These are phyloP conservation scores for Solanum arcanum DNA, from an alignment of 257 asterid species.

Conservation along the genomic window DNA sequence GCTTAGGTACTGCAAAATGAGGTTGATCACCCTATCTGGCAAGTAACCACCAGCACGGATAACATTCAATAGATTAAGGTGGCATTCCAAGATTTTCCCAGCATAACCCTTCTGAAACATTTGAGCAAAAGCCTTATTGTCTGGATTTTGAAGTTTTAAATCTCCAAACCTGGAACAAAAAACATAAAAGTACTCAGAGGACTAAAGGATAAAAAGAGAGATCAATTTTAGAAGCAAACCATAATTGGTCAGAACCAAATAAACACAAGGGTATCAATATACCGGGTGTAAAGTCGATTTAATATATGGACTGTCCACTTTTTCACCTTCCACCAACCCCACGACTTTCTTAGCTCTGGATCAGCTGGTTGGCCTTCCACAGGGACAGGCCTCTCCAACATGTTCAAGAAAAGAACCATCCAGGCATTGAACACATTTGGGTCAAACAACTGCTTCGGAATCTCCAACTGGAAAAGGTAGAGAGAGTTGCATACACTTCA, in stretches of 20 bases:
- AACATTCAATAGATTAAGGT: slow-evolving; percentile 72
- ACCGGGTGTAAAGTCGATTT: slow-evolving; percentile 93
- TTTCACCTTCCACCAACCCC: slow-evolving; percentile 99
- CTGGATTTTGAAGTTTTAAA: slow-evolving; percentile 84
- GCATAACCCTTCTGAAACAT: slow-evolving; percentile 96
- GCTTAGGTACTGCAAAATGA: slow-evolving; percentile 84
- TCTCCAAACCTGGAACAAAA: slow-evolving; percentile 72
- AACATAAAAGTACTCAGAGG: background rate
- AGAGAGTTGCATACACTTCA: background rate
- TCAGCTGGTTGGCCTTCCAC: slow-evolving; percentile 86
- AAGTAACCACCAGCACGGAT: slow-evolving; percentile 87
- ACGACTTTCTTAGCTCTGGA: slow-evolving; percentile 80
- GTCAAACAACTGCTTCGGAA: slow-evolving; percentile 86
- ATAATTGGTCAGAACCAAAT: background rate
- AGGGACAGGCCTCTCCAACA: slow-evolving; percentile 93
- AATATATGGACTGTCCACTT: slow-evolving; percentile 95
- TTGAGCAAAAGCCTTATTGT: slow-evolving; percentile 89
- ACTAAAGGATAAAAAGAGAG: background rate
- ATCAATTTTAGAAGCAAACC: background rate
- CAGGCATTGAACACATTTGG: slow-evolving; percentile 86
- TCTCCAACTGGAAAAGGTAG: slow-evolving; percentile 61
- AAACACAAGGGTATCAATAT: slow-evolving; percentile 3
- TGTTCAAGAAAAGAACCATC: slow-evolving; percentile 86
- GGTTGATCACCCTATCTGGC: slow-evolving; percentile 94
- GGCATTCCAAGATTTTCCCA: slow-evolving; percentile 90